These are phyloP conservation scores for Thielaviopsis populi DNA, from an alignment of 2,329 filamentous ascomycete genomes.

Conservation along the genomic window DNA sequence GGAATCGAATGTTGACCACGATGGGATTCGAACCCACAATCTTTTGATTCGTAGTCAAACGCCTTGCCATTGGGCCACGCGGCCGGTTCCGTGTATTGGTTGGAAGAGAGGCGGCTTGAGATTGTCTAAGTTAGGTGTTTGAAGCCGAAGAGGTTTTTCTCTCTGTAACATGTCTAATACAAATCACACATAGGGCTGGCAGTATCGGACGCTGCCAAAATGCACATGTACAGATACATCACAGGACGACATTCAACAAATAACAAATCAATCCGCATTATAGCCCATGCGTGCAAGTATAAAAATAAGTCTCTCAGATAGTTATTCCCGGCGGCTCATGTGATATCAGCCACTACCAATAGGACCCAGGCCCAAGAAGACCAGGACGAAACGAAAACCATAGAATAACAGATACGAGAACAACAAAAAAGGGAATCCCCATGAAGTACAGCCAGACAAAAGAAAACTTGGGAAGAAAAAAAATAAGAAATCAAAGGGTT, in stretches of 20 bases:
- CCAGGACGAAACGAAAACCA: neutral
- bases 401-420: neutral
- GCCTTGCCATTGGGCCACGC: conserved; percentile 13
- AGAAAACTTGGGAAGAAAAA: neutral
- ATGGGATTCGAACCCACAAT: conserved; percentile 12
- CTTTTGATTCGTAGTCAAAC: conserved; percentile 13
- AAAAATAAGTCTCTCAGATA: neutral
- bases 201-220: neutral
- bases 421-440: neutral
- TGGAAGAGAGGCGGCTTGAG: neutral
- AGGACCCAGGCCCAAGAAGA: neutral
- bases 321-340: neutral
- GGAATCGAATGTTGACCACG: conserved; percentile 1
- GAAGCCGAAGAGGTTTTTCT: no score
- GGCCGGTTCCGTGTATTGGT: conserved; percentile 2
- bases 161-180: no score
- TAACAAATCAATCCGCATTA: conserved; percentile 4
- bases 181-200: neutral
- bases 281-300: neutral
- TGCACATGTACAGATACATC: neutral
- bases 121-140: neutral
- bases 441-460: neutral
- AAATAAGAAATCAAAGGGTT: neutral
- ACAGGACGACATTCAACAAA: neutral
- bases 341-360: neutral